Percentiles rank a stretch among this genome's conserved stretches.
Conservation (phyloP, 2,329 filamentous ascomycete genomes). For the Achaetomium macrosporum region DNA sequence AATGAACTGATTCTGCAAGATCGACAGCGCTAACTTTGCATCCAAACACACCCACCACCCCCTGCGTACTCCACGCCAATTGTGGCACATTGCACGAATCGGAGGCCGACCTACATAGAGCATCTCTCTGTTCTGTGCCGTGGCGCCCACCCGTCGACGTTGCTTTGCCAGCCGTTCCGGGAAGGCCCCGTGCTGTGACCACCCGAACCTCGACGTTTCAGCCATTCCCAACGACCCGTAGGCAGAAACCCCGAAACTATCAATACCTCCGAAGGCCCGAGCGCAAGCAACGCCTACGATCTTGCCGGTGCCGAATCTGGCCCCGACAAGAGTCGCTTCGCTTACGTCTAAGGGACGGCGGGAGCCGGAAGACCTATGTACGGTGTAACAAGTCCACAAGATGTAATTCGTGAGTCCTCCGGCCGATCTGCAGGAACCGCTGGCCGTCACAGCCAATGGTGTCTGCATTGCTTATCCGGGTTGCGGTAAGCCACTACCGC, state of each 20-base stretch:
- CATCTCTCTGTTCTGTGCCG: no score
- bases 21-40: no score
- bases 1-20: no score
- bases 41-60: no score
- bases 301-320: constrained; percentile 48
- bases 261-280: constrained; percentile 45
- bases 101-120: no score
- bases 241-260: constrained; percentile 41
- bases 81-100: no score
- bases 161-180: no score
- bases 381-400: constrained; percentile 54
- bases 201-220: constrained; percentile 10
- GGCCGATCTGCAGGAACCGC: constrained; percentile 52
- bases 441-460: constrained; percentile 49
- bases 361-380: constrained; percentile 34
- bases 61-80: no score
- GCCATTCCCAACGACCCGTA: constrained; percentile 38
- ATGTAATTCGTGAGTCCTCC: constrained; percentile 60
- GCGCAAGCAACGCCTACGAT: constrained; percentile 34
- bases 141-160: no score
- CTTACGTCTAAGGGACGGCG: constrained; percentile 34
- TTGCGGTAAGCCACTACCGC: constrained; percentile 60
- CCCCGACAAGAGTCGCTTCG: constrained; percentile 43
- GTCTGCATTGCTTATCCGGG: constrained; percentile 39
- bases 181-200: no score